Evolutionary conservation across 73 alveolate genomes (phyloP), one percentile per base, ranked within the genome.

Genomic region (Blepharisma stoltei): DNA sequence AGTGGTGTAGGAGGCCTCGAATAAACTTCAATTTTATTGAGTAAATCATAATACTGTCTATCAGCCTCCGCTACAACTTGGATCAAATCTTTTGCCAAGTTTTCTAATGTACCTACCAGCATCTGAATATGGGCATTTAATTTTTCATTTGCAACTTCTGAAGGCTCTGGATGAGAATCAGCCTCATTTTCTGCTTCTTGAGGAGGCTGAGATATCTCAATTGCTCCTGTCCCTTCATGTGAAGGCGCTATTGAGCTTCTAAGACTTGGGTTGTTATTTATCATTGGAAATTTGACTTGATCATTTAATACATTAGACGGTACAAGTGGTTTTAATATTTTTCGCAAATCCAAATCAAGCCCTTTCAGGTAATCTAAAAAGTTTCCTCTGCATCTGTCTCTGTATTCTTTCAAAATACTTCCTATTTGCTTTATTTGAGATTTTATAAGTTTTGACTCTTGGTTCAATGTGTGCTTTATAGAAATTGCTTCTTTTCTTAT

Each of bases 1-100:
- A 60, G 45, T 8, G 73, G 73, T 18, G 73, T 60, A 60, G 73
- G 73, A 20, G 73, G 73, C 45, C 73, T n/a, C 46, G 73, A 60
- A 25, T 18, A 60, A 14, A 60, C 73, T 20, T 60, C 73, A 14
- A 20, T 8, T 14, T 14, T 60, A 38, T 60, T 60, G 14, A 60
- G 46, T 5, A 60, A 38, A 14, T 60, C 46, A 60, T 60, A 60
- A 60, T 60, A 60, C 73, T 60, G 46, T 20, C 73, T n/a, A 60
- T 60, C 45, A 14, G 73, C 73, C 23, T 60, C 73, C 2, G 73
- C 45, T 25, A 60, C 18, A 9, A 60, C 45, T 60, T 60, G 73
- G 14, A 60, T 60, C 73, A 60, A 60, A 25, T 60, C 73, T 38
- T 60, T 60, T n/a, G 73, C 73, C 14, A 60, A 8, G 46, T 60